Evolutionary conservation across 2,329 filamentous ascomycete species (phyloP).

Genomic region (Apiospora koreana): DNA sequence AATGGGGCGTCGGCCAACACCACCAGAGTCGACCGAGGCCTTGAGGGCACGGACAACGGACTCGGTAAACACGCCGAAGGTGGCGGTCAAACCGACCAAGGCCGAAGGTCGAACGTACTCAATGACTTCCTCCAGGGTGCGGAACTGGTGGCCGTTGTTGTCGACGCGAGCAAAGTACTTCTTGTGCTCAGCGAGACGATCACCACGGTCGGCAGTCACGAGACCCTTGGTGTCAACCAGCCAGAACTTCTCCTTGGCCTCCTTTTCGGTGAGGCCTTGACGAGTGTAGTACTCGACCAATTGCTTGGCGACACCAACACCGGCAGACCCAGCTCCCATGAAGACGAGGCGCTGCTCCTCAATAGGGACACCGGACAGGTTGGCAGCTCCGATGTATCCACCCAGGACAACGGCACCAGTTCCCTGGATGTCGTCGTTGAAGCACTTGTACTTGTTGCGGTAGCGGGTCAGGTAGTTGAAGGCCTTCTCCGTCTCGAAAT

Average conservation of each 20-base stretch:
- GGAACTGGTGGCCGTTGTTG: slow-evolving; percentile 69
- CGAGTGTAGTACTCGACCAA: slow-evolving; percentile 96
- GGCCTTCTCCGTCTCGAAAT: slow-evolving; percentile 87
- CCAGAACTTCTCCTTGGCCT: slow-evolving; percentile 90
- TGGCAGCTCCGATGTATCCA: slow-evolving; percentile 72
- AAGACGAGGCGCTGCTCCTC: slow-evolving; percentile 95
- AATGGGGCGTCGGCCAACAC: slow-evolving; percentile 76
- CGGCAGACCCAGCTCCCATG: slow-evolving; percentile 92
- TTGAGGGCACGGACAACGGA: slow-evolving; percentile 74
- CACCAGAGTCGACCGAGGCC: slow-evolving; percentile 62
- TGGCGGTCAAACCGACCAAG: slow-evolving; percentile 90
- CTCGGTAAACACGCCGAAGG: slow-evolving; percentile 92
- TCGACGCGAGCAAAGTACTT: slow-evolving; percentile 68
- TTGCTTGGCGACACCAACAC: slow-evolving; percentile 97
- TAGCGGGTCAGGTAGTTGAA: slow-evolving; percentile 93
- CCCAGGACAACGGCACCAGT: slow-evolving; percentile 93
- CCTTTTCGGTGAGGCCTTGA: slow-evolving; percentile 83
- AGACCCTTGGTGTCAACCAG: slow-evolving; percentile 97
- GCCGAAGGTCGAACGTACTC: slow-evolving; percentile 95
- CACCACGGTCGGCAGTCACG: slow-evolving; percentile 88
- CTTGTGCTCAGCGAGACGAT: slow-evolving; percentile 90
- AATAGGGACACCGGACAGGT: slow-evolving; percentile 79
- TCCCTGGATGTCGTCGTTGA: slow-evolving; percentile 98
- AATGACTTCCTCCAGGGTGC: slow-evolving; percentile 84
- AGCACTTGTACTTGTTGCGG: slow-evolving; percentile 86